Conservation (phyloP, 192 early-diverging fungal species). For the Umbelopsis isabellina region DNA sequence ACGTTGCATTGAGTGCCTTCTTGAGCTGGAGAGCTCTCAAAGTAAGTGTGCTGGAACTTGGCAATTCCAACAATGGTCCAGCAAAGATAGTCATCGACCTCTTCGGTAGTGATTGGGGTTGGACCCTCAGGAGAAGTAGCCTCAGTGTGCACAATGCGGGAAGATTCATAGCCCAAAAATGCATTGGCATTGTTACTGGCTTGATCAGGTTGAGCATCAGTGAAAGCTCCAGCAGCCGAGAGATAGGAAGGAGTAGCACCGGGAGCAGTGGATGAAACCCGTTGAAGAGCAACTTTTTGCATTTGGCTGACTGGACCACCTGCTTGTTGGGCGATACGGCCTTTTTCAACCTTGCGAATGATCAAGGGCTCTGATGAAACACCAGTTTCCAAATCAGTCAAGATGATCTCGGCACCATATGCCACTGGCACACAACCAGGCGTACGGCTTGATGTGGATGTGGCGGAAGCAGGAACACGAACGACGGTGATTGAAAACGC, state of each 20-base stretch:
- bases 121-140: neutral
- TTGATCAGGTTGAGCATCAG: slow-evolving; percentile 16
- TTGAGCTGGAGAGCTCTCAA: slow-evolving; percentile 37
- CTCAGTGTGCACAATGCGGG: slow-evolving; percentile 1
- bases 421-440: slow-evolving; percentile 48
- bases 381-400: slow-evolving; percentile 66
- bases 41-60: slow-evolving; percentile 50
- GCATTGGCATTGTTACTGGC: slow-evolving; percentile 6
- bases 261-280: slow-evolving; percentile 32
- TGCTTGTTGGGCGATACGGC: slow-evolving; percentile 62
- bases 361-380: slow-evolving; percentile 69
- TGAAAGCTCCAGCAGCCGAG: slow-evolving; percentile 35
- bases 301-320: slow-evolving; percentile 79
- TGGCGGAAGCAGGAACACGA: slow-evolving; percentile 5
- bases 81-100: slow-evolving; percentile 79
- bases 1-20: slow-evolving; percentile 24
- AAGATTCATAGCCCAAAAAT: slow-evolving; percentile 13
- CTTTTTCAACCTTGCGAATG: slow-evolving; percentile 81
- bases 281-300: slow-evolving; percentile 79
- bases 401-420: slow-evolving; percentile 76
- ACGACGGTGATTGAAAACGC: slow-evolving; percentile 60
- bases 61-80: slow-evolving; percentile 85
- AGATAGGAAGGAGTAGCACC: slow-evolving; percentile 31
- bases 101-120: slow-evolving; percentile 23
- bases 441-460: neutral